Evolutionary conservation across 1,284 basidiomycete genomes (phyloP).

Genomic region (Xanthoconium separans): DNA sequence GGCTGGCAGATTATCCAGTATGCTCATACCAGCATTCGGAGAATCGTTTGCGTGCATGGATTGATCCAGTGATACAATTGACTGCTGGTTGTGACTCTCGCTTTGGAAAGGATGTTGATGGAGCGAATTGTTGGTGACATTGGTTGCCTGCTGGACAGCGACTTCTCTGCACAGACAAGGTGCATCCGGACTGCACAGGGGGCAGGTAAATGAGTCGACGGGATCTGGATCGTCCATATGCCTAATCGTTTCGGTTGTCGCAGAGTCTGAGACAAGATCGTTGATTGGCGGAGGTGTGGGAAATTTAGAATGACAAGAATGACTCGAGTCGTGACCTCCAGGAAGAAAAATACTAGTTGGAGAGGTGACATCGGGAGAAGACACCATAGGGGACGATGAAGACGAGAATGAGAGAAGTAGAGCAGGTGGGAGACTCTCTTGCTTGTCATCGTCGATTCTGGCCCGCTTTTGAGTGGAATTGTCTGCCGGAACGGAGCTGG

Average conservation of each 20-base stretch:
- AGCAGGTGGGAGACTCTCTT: conserved; percentile 29
- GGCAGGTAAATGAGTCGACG: conserved; percentile 45
- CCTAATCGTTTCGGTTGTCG: conserved; percentile 9
- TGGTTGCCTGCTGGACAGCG: conserved; percentile 43
- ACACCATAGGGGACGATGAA: conserved; percentile 15
- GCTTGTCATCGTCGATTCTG: conserved; percentile 36
- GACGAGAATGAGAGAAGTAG: conserved; percentile 26
- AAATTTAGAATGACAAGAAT: conserved; percentile 19
- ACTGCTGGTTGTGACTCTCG: conserved; percentile 18
- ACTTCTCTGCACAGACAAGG: conserved; percentile 75
- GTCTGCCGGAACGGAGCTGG: conserved; percentile 25
- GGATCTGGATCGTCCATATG: conserved; percentile 31
- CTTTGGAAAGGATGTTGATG: conserved; percentile 14
- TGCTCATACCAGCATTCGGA: conserved; percentile 40
- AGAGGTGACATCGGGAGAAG: conserved; percentile 16
- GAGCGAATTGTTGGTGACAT: conserved; percentile 7
- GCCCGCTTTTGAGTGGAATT: conserved; percentile 40
- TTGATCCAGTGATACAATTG: conserved; percentile 28
- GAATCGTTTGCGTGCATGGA: conserved; percentile 14
- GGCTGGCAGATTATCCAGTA: conserved; percentile 72
- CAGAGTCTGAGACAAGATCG: conserved; percentile 37
- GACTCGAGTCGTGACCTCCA: conserved; percentile 3
- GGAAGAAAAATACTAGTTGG: conserved; percentile 6
- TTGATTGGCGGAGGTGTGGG: conserved; percentile 26
- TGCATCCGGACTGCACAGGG: conserved; percentile 69